A percentile compares a stretch with the other conserved stretches of the same genome.
Conservation (phyloP, 73 alveolate genomes). For the Diophrys appendiculata region DNA sequence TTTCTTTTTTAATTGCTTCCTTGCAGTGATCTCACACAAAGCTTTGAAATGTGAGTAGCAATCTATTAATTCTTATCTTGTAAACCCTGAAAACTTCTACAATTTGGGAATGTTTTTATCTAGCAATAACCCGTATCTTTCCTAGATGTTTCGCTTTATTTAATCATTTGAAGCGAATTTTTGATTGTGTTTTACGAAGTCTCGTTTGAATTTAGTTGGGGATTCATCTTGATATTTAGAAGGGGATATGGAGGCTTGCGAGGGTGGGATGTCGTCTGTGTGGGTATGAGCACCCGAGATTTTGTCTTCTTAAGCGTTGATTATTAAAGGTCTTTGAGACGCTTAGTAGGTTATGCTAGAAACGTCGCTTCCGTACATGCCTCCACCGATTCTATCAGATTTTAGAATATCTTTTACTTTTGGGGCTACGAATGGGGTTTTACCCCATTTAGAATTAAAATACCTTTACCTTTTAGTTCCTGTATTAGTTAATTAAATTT, state of each 20-base stretch:
- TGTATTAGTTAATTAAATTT: neutral
- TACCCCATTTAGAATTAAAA: neutral
- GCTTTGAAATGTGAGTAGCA: conserved; percentile 5
- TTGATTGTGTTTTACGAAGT: neutral
- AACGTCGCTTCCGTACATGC: no score
- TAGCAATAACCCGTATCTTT: neutral
- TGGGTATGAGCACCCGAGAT: no score
- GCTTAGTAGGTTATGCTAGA: no score
- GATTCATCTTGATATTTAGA: neutral
- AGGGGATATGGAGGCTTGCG: no score
- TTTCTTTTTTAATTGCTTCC: neutral
- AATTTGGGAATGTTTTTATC: conserved; percentile 13
- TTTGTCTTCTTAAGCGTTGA: no score
- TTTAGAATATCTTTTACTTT: neutral
- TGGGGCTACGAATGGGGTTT: neutral
- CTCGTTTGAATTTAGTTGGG: neutral
- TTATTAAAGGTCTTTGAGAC: no score
- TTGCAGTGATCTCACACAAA: conserved; percentile 6
- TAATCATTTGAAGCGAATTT: conserved; percentile 1
- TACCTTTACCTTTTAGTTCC: neutral
- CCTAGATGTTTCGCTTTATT: neutral
- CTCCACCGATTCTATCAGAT: no score
- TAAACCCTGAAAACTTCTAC: conserved; percentile 1
- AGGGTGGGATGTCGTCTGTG: no score
- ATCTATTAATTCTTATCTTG: conserved; percentile 4